Conservation (phyloP, 495 filamentous ascomycete genomes). For the Penicillium desertorum region DNA sequence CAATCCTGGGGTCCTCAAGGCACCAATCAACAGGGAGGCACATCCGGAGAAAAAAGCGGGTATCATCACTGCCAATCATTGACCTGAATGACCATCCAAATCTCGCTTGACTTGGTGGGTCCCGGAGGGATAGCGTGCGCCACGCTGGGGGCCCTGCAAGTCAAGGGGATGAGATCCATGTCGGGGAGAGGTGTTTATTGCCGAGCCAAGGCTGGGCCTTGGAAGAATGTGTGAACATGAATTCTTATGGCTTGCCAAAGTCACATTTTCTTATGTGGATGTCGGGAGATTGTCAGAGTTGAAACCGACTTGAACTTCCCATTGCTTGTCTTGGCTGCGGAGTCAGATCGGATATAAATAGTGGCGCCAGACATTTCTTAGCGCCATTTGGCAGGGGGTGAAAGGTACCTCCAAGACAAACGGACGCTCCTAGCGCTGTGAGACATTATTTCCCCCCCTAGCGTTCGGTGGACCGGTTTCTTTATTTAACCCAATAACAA, state of each 20-base stretch:
- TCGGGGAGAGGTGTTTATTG: not conserved
- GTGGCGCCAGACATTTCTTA: conserved; percentile 18
- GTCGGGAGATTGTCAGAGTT: conserved; percentile 20
- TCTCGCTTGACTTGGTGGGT: conserved; percentile 31
- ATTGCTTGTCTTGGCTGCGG: conserved; percentile 18
- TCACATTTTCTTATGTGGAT: conserved; percentile 8
- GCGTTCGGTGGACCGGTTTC: conserved; percentile 19
- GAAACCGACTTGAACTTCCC: conserved; percentile 10
- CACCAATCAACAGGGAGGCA: conserved; percentile 28
- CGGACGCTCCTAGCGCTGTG: conserved; percentile 17
- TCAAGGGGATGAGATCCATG: conserved; percentile 5
- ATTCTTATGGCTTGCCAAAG: not conserved
- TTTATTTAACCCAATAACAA: conserved; percentile 19
- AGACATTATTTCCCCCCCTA: conserved; percentile 26
- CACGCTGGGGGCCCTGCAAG: conserved; percentile 13
- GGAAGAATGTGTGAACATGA: not conserved
- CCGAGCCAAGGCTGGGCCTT: conserved; percentile 1
- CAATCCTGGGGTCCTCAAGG: conserved; percentile 31
- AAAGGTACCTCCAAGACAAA: conserved; percentile 12
- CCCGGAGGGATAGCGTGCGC: conserved; percentile 9
- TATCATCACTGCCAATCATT: conserved; percentile 14
- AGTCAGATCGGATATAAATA: conserved; percentile 31
- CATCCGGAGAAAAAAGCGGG: conserved; percentile 35
- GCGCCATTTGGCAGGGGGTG: conserved; percentile 18
- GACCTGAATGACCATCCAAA: conserved; percentile 27